Evolutionary conservation across 2,329 filamentous ascomycete genomes (phyloP).

Genomic region (Neofusicoccum cordaticola): DNA sequence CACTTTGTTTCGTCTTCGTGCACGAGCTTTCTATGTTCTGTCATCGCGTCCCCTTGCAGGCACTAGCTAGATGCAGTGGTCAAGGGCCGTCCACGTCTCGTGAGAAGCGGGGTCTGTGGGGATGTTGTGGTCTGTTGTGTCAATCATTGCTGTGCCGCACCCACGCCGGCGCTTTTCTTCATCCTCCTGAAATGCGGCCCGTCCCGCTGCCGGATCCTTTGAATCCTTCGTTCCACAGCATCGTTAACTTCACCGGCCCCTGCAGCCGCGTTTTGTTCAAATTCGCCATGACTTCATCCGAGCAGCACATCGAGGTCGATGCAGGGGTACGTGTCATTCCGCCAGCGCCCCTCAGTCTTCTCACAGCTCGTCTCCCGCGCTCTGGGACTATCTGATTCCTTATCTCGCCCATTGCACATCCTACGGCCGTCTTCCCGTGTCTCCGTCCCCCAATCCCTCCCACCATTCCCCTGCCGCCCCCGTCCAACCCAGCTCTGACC

Average conservation of each 20-base stretch:
- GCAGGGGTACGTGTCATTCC: background rate
- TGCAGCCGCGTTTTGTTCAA: background rate
- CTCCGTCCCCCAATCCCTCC: too few species aligned
- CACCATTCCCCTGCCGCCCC: too few species aligned
- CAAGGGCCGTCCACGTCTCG: background rate
- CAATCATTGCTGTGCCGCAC: constrained; percentile 6
- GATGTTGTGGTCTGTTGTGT: background rate
- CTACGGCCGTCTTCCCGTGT: too few species aligned
- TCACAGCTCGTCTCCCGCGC: too few species aligned
- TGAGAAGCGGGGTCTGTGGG: constrained; percentile 12
- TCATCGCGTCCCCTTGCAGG: background rate
- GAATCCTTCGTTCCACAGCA: background rate
- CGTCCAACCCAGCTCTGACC: background rate
- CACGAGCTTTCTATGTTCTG: background rate
- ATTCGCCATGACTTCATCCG: background rate
- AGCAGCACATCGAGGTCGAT: constrained; percentile 9
- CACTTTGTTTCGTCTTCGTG: too few species aligned
- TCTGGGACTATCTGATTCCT: too few species aligned
- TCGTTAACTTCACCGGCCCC: background rate
- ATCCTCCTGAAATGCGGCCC: background rate
- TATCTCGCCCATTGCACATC: too few species aligned
- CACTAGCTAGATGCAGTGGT: background rate
- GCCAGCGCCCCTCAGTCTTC: too few species aligned
- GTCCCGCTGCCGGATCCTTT: background rate
- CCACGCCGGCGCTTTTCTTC: background rate